Percentiles rank a stretch among this genome's conserved stretches.
Evolutionary conservation across 768 basidiomycete genomes (phyloP).

Genomic region (Dictyophora rubrovolvata): DNA sequence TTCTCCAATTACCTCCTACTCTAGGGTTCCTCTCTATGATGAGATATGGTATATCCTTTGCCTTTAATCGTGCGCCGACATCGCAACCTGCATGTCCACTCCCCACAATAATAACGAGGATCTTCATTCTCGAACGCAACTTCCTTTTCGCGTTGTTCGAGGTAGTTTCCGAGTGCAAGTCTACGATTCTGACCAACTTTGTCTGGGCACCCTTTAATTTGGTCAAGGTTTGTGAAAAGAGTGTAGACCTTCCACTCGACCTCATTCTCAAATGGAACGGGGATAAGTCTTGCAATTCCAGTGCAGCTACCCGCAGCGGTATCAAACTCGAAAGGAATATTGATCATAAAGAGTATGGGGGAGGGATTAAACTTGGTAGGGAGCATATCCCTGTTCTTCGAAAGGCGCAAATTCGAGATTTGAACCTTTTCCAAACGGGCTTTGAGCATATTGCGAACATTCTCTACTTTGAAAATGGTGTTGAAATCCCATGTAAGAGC

Average conservation of each 20-base stretch:
- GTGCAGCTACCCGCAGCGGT: constrained; percentile 33
- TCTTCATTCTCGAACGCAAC: constrained; percentile 24
- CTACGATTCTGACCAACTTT: constrained; percentile 32
- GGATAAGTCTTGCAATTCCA: constrained; percentile 34
- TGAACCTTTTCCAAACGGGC: constrained; percentile 28
- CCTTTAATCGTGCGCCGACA: constrained; percentile 32
- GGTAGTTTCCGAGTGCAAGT: constrained; percentile 33
- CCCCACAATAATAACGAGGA: constrained; percentile 22
- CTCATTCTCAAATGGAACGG: constrained; percentile 37
- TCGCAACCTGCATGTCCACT: constrained; percentile 42
- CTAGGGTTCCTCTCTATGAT: neutral
- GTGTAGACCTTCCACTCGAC: constrained; percentile 36
- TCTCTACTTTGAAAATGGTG: constrained; percentile 36
- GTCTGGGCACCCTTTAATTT: constrained; percentile 40
- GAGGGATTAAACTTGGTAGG: constrained; percentile 11
- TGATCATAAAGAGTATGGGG: constrained; percentile 45
- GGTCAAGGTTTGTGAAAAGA: constrained; percentile 44
- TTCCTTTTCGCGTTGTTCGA: constrained; percentile 26
- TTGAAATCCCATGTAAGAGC: constrained; percentile 56
- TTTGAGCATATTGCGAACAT: constrained; percentile 34
- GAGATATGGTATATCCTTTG: constrained; percentile 24
- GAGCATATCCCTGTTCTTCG: constrained; percentile 5
- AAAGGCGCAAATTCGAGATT: constrained; percentile 10
- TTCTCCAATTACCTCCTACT: constrained; percentile 1
- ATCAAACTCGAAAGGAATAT: constrained; percentile 42